Conservation (phyloP, 768 basidiomycete species). For the Porphyrellus cyaneotinctus region DNA sequence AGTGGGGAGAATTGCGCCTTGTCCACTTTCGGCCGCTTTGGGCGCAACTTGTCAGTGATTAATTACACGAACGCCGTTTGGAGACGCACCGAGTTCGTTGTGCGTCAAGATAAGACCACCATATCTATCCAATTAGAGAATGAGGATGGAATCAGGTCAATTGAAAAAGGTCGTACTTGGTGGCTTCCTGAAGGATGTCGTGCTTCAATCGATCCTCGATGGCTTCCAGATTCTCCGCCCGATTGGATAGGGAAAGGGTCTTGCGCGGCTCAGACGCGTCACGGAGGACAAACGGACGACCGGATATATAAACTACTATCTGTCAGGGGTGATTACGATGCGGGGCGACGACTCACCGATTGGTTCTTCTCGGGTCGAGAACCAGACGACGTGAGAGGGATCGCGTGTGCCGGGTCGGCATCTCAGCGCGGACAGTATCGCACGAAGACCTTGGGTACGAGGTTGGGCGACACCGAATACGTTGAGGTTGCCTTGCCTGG, state of each 20-base stretch:
- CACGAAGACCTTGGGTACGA: constrained; percentile 84
- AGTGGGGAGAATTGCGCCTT: constrained; percentile 82
- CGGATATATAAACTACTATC: constrained; percentile 70
- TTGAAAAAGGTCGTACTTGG: constrained; percentile 40
- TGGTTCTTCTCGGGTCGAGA: constrained; percentile 95
- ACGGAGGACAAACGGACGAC: constrained; percentile 87
- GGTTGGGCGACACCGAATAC: constrained; percentile 97
- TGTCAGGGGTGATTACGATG: background rate
- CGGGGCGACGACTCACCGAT: constrained; percentile 53
- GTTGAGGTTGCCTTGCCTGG: constrained; percentile 73
- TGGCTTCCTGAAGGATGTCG: constrained; percentile 85
- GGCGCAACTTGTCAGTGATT: constrained; percentile 2
- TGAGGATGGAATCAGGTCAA: constrained; percentile 3
- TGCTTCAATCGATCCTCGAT: constrained; percentile 86
- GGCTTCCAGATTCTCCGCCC: constrained; percentile 92
- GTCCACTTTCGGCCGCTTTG: constrained; percentile 54
- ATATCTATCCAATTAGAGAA: constrained; percentile 45
- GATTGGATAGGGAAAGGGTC: constrained; percentile 77
- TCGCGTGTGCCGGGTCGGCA: constrained; percentile 62
- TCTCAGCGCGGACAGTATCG: constrained; percentile 80
- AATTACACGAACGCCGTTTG: background rate
- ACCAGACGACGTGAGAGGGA: constrained; percentile 85
- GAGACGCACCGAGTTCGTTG: constrained; percentile 73
- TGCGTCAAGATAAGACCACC: constrained; percentile 92
- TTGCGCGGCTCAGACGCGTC: constrained; percentile 81